Evolutionary conservation across 345 rosid genomes (phyloP), one percentile per base, ranked within the genome.

Genomic region (Cochlearia excelsa): DNA sequence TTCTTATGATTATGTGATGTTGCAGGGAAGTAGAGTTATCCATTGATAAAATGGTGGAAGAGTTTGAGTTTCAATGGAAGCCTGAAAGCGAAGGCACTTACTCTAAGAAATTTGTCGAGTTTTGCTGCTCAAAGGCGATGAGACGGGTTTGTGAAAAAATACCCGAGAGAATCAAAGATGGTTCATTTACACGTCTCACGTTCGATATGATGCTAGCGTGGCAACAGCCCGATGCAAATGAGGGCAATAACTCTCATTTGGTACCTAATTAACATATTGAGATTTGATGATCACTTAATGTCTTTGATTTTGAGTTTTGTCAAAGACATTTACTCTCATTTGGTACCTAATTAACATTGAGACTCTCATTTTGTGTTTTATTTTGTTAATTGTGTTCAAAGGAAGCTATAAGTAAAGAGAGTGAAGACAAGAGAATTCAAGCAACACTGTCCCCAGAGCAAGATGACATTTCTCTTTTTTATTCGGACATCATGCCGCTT

Each of bases 181-280:
- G 86, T 27, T 81, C 85, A 2, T 85, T 85, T 56, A 76, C 83
- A 42, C 75, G 89, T 52, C 63, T 87, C 65, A 79, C 95, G 1
- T 89, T 82, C 34, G 90, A 93, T 64, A 76, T 82, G 77, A 93
- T 93, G 99, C 81, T 82, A 45, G 91, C 99, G 0, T 85, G 97
- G 97, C 88, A 87, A 75, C 79, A 68, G 51, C 95, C 97, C 33
- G 69, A 74, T 26, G 63, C 77, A 8, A 42, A 58, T 6, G 82
- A 80, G 33, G 40, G 40, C 40, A 78, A 83, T 6, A 76, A 79
- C 27, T 56, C 80, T 51, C 42, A 9, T 39, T 3, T 2, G 47
- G 92, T 71, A 59, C 43, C 7, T 8, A 11, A 26, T 7, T 26
- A 26, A 31, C 44, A 30, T 54, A 16, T 16, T 16, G 23, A 16